Evolutionary conservation across 441 rosid genomes (phyloP), one percentile per base, ranked within the genome.

Genomic region (Cnidoscolus chayamansa): DNA sequence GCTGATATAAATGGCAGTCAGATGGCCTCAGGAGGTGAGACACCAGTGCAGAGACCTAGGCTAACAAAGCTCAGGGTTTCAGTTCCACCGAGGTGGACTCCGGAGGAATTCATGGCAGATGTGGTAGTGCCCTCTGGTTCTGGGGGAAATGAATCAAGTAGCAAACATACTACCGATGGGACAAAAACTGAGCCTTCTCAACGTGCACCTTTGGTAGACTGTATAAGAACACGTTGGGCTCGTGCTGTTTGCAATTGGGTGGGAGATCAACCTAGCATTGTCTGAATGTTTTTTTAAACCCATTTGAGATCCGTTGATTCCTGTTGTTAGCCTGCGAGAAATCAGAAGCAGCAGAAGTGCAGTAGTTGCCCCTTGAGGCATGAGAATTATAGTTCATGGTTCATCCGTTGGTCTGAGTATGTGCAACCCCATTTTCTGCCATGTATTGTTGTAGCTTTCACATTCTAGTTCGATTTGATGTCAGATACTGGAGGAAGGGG

Each of bases 1-100:
- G 90, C 99, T 10, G 99, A 91, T 78, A 71, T 91, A 69, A 92
- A 88, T 75, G 89, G 91, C 69, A 78, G 87, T 74, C 97, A 89
- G 63, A 77, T 82, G 15, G 76, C 73, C 72, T 69, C 75, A 3
- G 88, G 87, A 59, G 83, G 86, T 10, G 88, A 81, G 67, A 83
- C 74, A 48, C 93, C 97, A 0, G 74, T 80, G 66, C 99, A 95
- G 72, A 91, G 98, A 80, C 99, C 99, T 45, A 79, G 99, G 83
- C 97, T 95, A 31, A 88, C 96, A 16, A 95, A 88, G 72, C 80
- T 95, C 68, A 89, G 78, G 80, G 99, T 95, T 67, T 87, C 97
- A 48, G 99, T 91, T 72, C 99, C 99, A 43, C 99, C 99, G 19
- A 87, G 94, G 77, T 95, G 99, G 99, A 95, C 95, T 25, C 97